Base-by-base conservation (phyloP, 1,284 basidiomycete species). In the Heterobasidion occidentale region DNA sequence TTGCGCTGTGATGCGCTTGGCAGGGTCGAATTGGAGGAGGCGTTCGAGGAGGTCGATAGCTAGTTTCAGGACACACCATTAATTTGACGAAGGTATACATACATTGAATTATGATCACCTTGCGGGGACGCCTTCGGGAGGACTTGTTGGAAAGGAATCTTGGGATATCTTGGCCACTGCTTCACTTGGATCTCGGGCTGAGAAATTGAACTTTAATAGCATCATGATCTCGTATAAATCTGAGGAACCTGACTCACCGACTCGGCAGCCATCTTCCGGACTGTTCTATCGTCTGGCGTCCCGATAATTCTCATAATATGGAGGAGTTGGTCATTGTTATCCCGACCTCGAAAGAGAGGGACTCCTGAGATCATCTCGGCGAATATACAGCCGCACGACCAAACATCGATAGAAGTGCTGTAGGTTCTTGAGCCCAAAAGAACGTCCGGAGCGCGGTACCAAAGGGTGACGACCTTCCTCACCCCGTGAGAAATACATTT, bases 381-480 rank as follows among this genome's bases (percentile, higher is more conserved):
- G 71, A 99, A 97, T 68, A 99, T 99, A 69, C 97, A 99, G 7
- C 97, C 97, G 57, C 95, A 97, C 7, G 92, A 96, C 97, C 97
- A 99, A 60, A 99, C 93, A 73, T 99, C 97, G 68, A 99, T 98
- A 19, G 92, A 96, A 2, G 97, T 99, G 69, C 90, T 95, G 73
- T 99, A 99, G 54, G 96, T 98, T 55, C 97, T 83, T 45, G 94
- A 97, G 53, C 97, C 97, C 60, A 99, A 84, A 15, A 99, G 82
- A 47, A 99, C 97, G 68, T 99, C 97, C 1, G 97, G 97, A 0
- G 97, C 96, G 56, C 97, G 92, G 72, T 99, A 99, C 97, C 97
- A 99, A 12, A 99, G 77, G 6, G 97, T 99, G 35, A 99, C 97
- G 58, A 96, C 93, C 92, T 94, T 60, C 3, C 38, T 8, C 34